Base-by-base conservation (phyloP, 371 early-diverging fungal genomes). In the Syncephalastrum monosporum region DNA sequence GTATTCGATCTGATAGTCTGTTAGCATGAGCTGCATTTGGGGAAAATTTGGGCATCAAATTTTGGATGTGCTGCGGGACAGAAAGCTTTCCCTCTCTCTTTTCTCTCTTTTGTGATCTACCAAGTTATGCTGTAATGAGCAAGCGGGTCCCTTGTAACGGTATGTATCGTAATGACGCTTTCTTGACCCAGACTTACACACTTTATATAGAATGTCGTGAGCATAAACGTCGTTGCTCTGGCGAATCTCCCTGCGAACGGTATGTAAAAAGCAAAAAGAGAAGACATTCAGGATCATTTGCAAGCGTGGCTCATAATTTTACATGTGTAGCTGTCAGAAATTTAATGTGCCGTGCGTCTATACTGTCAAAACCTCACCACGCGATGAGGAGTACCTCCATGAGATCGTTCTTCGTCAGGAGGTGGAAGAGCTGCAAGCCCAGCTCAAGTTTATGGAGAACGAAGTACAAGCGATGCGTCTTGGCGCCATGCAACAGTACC, bases 211-310 rank as follows among this genome's bases (percentile, higher is more conserved):
- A 71, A 55, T 77, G 77, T 27, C 67, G 77, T 46, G 64, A 69
- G 47, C 63, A 65, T 46, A 77, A 77, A 56, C 68, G 77, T 4
- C 62, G 67, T 17, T 77, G 77, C 41, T 55, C 65, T 12, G 72
- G 69, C 38, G 72, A 67, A 46, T 54, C 55, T 10, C 77, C 77
- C 16, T 77, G 77, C 53, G 59, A 61, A 56, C 72, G 77, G 77
- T 76, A 68, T 42, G 16, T 21, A 29, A n/a, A 24, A 53, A 25
- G 14, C n/a, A n/a, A n/a, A 10, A 4, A 1, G 17, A 10, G n/a
- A 27, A 27, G 3, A 2, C 2, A 13, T 29, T 19, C 24, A 13
- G 14, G 16, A 5, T 23, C 17, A 12, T 43, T 54, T 23, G 15
- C 12, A 16, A 14, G 42, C 3, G 15, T 25, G 1, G 5, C 38